A percentile compares a stretch with the other conserved stretches of the same genome.
Conservation (phyloP, 2,329 filamentous ascomycete genomes). For the Fonsecaea pugnacius region DNA sequence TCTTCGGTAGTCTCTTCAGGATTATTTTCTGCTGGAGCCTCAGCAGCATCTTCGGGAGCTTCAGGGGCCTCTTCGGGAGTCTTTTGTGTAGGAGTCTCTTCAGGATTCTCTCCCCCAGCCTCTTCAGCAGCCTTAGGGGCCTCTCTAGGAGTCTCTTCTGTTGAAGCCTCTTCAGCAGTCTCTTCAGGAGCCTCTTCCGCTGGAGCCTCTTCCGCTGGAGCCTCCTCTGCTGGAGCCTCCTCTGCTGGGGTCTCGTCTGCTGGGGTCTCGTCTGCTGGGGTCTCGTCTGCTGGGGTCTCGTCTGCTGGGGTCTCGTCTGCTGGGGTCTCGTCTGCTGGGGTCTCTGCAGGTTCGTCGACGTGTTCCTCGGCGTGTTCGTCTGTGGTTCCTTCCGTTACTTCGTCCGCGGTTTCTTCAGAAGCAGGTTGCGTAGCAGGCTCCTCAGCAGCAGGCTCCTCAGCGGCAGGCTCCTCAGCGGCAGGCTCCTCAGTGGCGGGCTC, state of each 20-base stretch:
- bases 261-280: too few relatives aligned
- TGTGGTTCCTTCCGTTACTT: not conserved
- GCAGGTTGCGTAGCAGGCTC: not conserved
- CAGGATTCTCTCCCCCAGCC: not conserved
- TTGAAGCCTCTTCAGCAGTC: constrained; percentile 9
- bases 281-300: too few relatives aligned
- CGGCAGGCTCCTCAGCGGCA: not conserved
- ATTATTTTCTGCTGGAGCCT: constrained; percentile 35
- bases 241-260: too few relatives aligned
- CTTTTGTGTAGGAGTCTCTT: not conserved
- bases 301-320: too few relatives aligned
- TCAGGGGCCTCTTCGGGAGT: too few relatives aligned
- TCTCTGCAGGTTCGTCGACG: not conserved
- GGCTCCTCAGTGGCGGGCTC: constrained; percentile 28
- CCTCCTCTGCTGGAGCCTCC: too few relatives aligned
- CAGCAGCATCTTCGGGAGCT: constrained; percentile 1
- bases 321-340: too few relatives aligned
- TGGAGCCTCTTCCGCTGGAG: too few relatives aligned
- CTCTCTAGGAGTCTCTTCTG: too few relatives aligned
- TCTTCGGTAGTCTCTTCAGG: constrained; percentile 9
- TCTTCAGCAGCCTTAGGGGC: not conserved
- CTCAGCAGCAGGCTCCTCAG: constrained; percentile 5
- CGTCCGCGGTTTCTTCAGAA: constrained; percentile 3
- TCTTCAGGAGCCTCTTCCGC: too few relatives aligned
- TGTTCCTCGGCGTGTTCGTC: not conserved